Evolutionary conservation across 805 yeast species (phyloP), one percentile per base, ranked within the genome.

Genomic region (Ogataea sp.): DNA sequence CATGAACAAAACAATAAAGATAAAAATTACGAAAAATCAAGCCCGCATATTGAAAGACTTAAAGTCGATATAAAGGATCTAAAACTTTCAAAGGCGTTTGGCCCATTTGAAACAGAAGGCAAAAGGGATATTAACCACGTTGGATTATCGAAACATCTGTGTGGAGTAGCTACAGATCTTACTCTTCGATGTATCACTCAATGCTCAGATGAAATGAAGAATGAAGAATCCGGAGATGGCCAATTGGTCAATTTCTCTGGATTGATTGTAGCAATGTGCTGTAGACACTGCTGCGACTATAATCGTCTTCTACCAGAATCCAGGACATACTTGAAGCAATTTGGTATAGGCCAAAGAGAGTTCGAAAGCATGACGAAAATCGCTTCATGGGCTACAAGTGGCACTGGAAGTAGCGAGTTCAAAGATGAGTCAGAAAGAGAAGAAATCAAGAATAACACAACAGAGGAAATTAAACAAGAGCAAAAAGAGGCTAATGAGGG

Each of bases 131-230:
- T 39, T 7, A 18, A 40, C 2, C 46, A 45, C 25, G 80, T 82
- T 8, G 86, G 80, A 1, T 75, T 88, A 3, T 87, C 96, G 4
- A 88, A 88, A 56, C 97, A 88, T 61, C 61, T 89, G 27, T 88
- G 97, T 61, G 97, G 97, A 5, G 94, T 83, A 3, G 97, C 97
- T 1, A 89, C 96, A 0, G 97, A 88, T 56, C 63, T 88, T 37
- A 83, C 96, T 0, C 58, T 89, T 20, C 68, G 77, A 47, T 81
- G 87, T 59, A 55, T 87, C 2, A 43, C 68, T 0, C 47, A 55
- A 11, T 43, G 67, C 2, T 37, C 8, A 34, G 35, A 15, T 49
- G 44, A 14, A 16, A 35, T 43, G 2, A 32, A 37, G 3, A n/a
- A n/a, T n/a, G n/a, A n/a, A n/a, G n/a, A n/a, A n/a, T n/a, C n/a